phyloP scores from a whole-genome alignment of 2,329 filamentous ascomycete species.

The Beauveria varroae region DNA sequence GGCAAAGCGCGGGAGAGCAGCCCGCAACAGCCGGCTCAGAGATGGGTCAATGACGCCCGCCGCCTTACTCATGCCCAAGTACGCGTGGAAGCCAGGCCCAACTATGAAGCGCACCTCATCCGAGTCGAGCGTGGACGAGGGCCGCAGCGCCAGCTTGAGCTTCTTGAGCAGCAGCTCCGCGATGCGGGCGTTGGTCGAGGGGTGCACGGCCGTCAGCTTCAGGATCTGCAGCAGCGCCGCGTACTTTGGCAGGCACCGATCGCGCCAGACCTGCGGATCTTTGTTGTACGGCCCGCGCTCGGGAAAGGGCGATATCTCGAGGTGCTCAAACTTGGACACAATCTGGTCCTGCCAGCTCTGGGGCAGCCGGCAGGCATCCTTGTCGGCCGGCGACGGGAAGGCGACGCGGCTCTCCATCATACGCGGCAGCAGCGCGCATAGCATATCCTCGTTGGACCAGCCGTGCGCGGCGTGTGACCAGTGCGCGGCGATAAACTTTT shows the following conservation, averaged over 20 bases:
- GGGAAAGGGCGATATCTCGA: constrained; percentile 58
- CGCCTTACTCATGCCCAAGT: constrained; percentile 57
- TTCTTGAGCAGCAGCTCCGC: constrained; percentile 59
- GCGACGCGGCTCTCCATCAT: constrained; percentile 51
- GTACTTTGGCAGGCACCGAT: constrained; percentile 59
- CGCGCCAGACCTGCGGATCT: constrained; percentile 53
- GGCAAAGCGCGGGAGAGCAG: constrained; percentile 58
- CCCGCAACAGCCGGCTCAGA: constrained; percentile 58
- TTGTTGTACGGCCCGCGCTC: constrained; percentile 56
- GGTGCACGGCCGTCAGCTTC: constrained; percentile 54
- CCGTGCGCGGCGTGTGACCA: constrained; percentile 58
- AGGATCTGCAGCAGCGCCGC: constrained; percentile 59
- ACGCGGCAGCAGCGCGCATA: constrained; percentile 61
- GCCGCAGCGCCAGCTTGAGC: constrained; percentile 55
- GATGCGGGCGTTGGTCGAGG: constrained; percentile 59
- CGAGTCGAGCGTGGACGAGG: constrained; percentile 49
- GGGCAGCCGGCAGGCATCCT: constrained; percentile 49
- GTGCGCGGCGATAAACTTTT: constrained; percentile 70
- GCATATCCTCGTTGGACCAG: constrained; percentile 52
- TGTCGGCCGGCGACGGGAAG: constrained; percentile 45
- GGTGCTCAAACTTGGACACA: constrained; percentile 57
- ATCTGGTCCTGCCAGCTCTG: constrained; percentile 69
- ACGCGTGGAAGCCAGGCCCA: constrained; percentile 66
- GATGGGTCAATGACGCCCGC: constrained; percentile 50
- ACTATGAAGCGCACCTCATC: constrained; percentile 66